A percentile compares a stretch with the other conserved stretches of the same genome.
Conservation (phyloP, 371 early-diverging fungal species). For the Mortierella sp. region DNA sequence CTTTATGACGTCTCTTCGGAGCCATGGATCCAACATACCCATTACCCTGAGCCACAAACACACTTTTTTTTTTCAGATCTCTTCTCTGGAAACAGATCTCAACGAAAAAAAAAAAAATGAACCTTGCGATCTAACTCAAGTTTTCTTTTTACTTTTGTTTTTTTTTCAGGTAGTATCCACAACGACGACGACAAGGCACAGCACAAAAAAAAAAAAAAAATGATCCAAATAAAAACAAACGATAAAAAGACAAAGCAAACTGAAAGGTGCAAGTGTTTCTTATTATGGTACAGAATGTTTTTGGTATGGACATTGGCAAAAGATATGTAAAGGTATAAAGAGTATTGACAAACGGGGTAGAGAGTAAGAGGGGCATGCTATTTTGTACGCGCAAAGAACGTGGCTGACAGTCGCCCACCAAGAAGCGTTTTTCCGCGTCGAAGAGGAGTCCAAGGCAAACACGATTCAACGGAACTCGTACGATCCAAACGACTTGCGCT, state of each 20-base stretch:
- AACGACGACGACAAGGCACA: not conserved
- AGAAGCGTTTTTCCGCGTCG: not conserved
- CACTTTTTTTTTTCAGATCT: constrained; percentile 8
- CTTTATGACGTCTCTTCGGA: constrained; percentile 55
- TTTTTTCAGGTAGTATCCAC: not conserved
- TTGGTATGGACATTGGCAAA: not conserved
- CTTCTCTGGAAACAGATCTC: not conserved
- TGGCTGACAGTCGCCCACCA: not conserved
- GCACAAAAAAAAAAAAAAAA: not conserved
- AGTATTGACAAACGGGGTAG: not conserved
- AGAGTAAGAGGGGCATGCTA: not conserved
- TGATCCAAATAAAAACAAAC: not conserved
- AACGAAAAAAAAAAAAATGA: not conserved
- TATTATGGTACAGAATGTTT: constrained; percentile 1
- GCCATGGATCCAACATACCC: constrained; percentile 60
- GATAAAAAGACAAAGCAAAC: not conserved
- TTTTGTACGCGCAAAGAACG: not conserved
- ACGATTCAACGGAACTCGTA: constrained; percentile 74
- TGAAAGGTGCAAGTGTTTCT: not conserved
- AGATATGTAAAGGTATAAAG: not conserved
- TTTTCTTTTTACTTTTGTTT: not conserved
- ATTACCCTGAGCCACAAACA: constrained; percentile 49
- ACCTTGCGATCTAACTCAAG: not conserved
- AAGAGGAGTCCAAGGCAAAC: not conserved
- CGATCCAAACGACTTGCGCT: constrained; percentile 62